Evolutionary conservation across 176 grass and related monocot genomes (phyloP), one percentile per base, ranked within the genome.

Genomic region (Cenchrus fungigraminus): DNA sequence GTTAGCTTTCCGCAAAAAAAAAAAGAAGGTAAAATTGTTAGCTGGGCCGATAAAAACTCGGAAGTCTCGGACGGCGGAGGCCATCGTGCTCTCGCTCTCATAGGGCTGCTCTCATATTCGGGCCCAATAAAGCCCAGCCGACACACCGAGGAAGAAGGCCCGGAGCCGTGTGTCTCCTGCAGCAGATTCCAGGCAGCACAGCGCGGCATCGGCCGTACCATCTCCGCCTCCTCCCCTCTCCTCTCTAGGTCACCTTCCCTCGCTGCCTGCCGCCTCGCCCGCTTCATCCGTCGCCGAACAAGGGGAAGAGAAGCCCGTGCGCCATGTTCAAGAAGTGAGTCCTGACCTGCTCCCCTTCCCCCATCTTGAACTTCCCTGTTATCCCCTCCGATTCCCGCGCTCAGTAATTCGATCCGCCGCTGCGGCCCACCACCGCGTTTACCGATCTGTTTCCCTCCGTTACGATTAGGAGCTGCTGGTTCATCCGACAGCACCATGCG

Each of bases 311-410:
- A 29, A 61, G 62, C 22, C 50, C 57, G 42, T 6, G 79, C 45
- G 68, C 29, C 66, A 93, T 93, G 91, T 90, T 93, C 68, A 93
- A 90, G 60, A 93, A 93, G 91, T 88, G 88, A 90, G 91, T 40
- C 14, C 17, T 25, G 15, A 73, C 29, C 29, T 54, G 8, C 46
- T 44, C 22, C 1, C 40, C 19, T 16, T 11, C 57, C 40, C 10
- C 20, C 68, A 55, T 79, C 34, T 70, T 57, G 4, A 57, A 6
- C 11, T 16, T 12, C 6, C 16, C 31, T 25, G 56, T 58, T 45
- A 44, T 47, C 17, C 28, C 60, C 25, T 34, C 74, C 8, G 12
- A 13, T 74, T 43, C 25, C 28, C 6, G 47, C 14, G 40, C 58
- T 14, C 10, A 8, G 34, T 12, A 32, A 68, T 81, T 69, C 53